A percentile compares a stretch with the other conserved stretches of the same genome.
phyloP scores from a whole-genome alignment of 345 rosid genomes.

The Eucalyptus regnans region DNA sequence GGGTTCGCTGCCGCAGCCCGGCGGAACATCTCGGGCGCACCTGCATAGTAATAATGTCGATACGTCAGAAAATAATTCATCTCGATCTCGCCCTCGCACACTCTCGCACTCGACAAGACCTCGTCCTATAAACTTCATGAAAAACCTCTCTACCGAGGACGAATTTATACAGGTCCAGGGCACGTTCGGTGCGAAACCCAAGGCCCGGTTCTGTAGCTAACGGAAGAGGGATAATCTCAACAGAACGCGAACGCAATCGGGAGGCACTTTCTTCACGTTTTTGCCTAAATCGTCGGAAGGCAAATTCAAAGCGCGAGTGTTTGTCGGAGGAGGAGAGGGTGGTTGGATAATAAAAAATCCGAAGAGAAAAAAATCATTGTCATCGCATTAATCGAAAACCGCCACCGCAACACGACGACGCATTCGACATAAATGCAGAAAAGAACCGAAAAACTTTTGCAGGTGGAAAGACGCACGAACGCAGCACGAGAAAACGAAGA shows the following conservation, averaged over 20 bases:
- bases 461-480: neutral
- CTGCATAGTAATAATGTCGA: slow-evolving; percentile 1
- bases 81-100: neutral
- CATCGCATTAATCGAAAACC: neutral
- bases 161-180: neutral
- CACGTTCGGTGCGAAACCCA: neutral
- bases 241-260: neutral
- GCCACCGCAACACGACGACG: neutral
- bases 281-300: neutral
- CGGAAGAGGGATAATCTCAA: neutral
- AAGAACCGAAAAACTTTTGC: neutral
- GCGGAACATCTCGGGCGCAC: slow-evolving; percentile 1
- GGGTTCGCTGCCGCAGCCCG: slow-evolving; percentile 19
- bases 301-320: neutral
- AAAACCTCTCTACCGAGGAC: neutral
- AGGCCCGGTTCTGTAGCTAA: neutral
- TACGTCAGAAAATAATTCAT: neutral
- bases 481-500: neutral
- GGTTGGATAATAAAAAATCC: slow-evolving; percentile 15
- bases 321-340: neutral
- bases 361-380: no score
- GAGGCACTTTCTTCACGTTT: neutral
- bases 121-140: neutral
- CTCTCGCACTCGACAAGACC: neutral
- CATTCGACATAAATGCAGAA: neutral